Percentiles rank a stretch among this genome's conserved stretches.
phyloP scores from a whole-genome alignment of 345 rosid genomes.

The Erodium maritimum region DNA sequence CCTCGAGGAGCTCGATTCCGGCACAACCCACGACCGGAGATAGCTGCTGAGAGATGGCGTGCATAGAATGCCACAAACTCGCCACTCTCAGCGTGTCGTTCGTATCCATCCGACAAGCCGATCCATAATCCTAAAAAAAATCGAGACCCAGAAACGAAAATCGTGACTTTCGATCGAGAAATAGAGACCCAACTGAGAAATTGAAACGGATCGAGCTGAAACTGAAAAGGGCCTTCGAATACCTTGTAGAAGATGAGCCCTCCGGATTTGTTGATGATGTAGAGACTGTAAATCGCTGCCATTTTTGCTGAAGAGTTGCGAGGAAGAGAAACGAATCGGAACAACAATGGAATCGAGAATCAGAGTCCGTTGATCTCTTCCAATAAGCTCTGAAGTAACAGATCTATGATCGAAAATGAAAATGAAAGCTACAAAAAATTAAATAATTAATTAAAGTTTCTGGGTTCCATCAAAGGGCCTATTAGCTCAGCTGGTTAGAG shows the following conservation, averaged over 20 bases:
- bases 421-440: no score
- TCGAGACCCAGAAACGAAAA: no score
- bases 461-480: background rate
- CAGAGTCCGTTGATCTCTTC: no score
- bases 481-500: slow-evolving; percentile 48
- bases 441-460: no score
- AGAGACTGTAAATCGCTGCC: slow-evolving; percentile 78
- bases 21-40: slow-evolving; percentile 77
- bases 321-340: no score
- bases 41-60: slow-evolving; percentile 96
- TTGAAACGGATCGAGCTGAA: no score
- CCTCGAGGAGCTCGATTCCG: slow-evolving; percentile 95
- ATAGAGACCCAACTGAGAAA: no score
- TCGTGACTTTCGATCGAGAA: no score
- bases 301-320: slow-evolving; percentile 8
- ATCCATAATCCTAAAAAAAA: slow-evolving; percentile 65
- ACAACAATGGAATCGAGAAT: no score
- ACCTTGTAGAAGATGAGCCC: slow-evolving; percentile 85
- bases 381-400: no score
- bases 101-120: slow-evolving; percentile 90
- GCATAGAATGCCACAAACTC: slow-evolving; percentile 99
- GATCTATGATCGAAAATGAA: no score
- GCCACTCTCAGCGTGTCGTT: slow-evolving; percentile 97
- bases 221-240: background rate
- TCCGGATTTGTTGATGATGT: slow-evolving; percentile 83